Percentiles rank a stretch among this genome's conserved stretches.
Conservation (phyloP, 345 rosid species). For the Aegle marmelos region DNA sequence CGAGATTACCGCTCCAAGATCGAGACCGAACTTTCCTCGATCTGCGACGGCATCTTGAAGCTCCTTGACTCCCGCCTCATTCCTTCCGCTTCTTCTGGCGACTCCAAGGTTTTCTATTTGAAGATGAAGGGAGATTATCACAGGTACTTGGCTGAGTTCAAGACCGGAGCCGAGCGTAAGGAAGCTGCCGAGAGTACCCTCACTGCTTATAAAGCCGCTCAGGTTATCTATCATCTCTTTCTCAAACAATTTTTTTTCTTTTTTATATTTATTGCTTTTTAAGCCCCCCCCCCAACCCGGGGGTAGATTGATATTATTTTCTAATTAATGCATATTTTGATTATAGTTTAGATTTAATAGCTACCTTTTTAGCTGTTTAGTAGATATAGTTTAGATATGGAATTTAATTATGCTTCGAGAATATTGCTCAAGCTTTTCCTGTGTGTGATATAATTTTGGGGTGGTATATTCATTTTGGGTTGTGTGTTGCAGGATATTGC, state of each 20-base stretch:
- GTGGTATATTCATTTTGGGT: neutral
- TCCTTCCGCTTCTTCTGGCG: constrained; percentile 67
- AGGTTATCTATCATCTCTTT: constrained; percentile 36
- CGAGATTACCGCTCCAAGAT: constrained; percentile 82
- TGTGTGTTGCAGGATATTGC: constrained; percentile 66
- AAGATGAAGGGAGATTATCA: constrained; percentile 96
- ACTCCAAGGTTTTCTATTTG: constrained; percentile 81
- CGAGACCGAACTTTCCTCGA: constrained; percentile 69
- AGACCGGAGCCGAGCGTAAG: constrained; percentile 78
- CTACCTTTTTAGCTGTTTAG: neutral
- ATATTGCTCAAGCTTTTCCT: neutral
- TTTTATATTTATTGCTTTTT: neutral
- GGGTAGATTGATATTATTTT: no score
- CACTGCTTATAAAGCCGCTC: constrained; percentile 84
- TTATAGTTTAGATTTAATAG: neutral
- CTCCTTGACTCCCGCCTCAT: constrained; percentile 69
- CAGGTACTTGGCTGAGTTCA: constrained; percentile 85
- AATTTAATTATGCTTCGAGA: neutral
- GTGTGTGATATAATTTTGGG: neutral
- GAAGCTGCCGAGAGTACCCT: constrained; percentile 87
- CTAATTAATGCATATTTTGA: neutral
- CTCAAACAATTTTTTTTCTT: neutral
- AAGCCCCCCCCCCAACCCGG: neutral
- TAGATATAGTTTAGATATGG: neutral
- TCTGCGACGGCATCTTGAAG: constrained; percentile 83